Evolutionary conservation across 2,329 filamentous ascomycete species (phyloP), one percentile per base, ranked within the genome.

Genomic region (Leptosphaerulina australis): DNA sequence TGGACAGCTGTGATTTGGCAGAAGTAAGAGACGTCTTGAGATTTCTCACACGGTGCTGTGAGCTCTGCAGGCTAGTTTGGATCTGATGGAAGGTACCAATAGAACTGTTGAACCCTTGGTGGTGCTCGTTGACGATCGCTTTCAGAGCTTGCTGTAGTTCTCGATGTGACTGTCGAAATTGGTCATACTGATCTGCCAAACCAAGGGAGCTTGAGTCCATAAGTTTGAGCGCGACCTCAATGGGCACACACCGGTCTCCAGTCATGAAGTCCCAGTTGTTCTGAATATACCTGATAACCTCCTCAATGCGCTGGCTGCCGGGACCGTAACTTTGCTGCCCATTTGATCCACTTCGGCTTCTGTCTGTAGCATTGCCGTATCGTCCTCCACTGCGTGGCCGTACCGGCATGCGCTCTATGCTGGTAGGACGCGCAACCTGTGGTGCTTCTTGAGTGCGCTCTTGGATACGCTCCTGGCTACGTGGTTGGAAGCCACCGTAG

Each of bases 81-180:
- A 99, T 99, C 74, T 96, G 97, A 79, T 99, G 95, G 69, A 97
- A 99, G 15, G 93, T 97, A 72, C 93, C 94, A 57, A 99, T 97
- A 40, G 93, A 97, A 73, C 91, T 96, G 76, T 97, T 99, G 81
- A 99, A 99, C 36, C 94, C 95, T 73, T 99, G 94, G 69, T 99
- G 93, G 69, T 99, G 93, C 76, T 99, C 93, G 72, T 99, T 96
- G 20, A 99, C 94, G 63, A 99, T 96, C 25, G 87, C 86, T 74
- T 96, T 97, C 49, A 99, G 80, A 8, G 93, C 92, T 63, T 88
- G 88, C 70, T 99, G 92, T n/a, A 99, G 83, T 69, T 94, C 90
- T 58, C 85, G 81, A 71, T 97, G 90, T 36, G 90, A 91, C 59
- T 88, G 80, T 67, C 89, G 82, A 71, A 99, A 99, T 60, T 90